Conservation (phyloP, 176 grass and related monocot species). For the Rhynchospora breviuscula region DNA sequence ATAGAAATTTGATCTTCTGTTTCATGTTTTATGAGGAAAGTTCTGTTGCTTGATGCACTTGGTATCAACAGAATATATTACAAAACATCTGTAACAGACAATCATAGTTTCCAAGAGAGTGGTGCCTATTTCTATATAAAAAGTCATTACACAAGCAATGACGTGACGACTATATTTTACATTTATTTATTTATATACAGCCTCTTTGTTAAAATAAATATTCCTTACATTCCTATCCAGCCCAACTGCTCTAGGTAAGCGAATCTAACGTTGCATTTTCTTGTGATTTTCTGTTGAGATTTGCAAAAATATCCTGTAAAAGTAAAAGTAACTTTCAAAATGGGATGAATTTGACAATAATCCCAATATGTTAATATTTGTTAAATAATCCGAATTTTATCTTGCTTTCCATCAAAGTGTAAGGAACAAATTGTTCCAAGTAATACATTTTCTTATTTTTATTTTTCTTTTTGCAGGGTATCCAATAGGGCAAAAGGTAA, state of each 20-base stretch:
- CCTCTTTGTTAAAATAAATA: background rate
- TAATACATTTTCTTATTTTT: background rate
- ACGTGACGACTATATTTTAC: background rate
- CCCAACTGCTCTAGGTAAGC: background rate
- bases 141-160: background rate
- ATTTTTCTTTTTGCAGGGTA: background rate
- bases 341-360: background rate
- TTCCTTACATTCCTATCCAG: background rate
- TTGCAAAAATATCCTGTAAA: background rate
- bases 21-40: background rate
- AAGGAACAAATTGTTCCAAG: background rate
- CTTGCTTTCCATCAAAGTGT: background rate
- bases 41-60: background rate
- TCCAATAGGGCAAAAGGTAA: no score
- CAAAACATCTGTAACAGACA: background rate
- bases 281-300: background rate
- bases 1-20: background rate
- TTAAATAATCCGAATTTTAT: background rate
- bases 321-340: background rate
- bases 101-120: background rate
- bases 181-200: background rate
- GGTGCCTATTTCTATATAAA: background rate
- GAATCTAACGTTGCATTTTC: background rate
- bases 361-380: no score
- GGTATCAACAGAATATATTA: background rate